Conservation (phyloP, 495 filamentous ascomycete species). For the Aspergillus affinis region DNA sequence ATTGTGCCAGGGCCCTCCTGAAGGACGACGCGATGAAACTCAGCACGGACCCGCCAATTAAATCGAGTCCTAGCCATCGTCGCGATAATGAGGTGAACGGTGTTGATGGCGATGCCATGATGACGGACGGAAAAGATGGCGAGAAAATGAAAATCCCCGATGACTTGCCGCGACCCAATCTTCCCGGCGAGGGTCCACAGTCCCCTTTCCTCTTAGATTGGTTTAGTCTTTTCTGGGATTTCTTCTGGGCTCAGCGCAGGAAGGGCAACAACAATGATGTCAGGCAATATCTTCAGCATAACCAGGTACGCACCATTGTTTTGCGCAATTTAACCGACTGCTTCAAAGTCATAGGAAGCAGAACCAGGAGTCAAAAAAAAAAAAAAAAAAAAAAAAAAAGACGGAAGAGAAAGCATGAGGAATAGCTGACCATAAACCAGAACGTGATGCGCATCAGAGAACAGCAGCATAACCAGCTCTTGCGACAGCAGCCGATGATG, state of each 20-base stretch:
- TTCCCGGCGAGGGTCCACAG: slow-evolving; percentile 60
- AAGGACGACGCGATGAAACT: slow-evolving; percentile 47
- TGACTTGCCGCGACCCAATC: slow-evolving; percentile 74
- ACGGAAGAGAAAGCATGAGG: not conserved
- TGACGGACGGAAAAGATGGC: slow-evolving; percentile 77
- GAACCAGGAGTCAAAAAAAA: not conserved
- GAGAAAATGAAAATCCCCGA: slow-evolving; percentile 69
- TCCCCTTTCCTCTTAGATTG: slow-evolving; percentile 88
- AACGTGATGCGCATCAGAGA: slow-evolving; percentile 44
- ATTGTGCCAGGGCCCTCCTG: slow-evolving; percentile 72
- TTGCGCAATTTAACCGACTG: slow-evolving; percentile 3
- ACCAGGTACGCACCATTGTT: slow-evolving; percentile 61
- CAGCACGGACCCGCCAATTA: slow-evolving; percentile 60
- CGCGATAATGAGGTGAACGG: slow-evolving; percentile 73
- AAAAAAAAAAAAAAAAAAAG: not conserved
- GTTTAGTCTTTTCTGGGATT: slow-evolving; percentile 97
- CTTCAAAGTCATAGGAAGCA: not conserved
- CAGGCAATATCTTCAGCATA: slow-evolving; percentile 72
- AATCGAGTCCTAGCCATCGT: slow-evolving; percentile 56
- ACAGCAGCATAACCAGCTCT: slow-evolving; percentile 61
- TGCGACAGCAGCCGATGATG: slow-evolving; percentile 72
- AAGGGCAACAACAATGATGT: slow-evolving; percentile 56
- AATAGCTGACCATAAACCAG: slow-evolving; percentile 23
- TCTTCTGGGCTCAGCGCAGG: slow-evolving; percentile 74
- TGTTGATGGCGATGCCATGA: slow-evolving; percentile 76